Conservation (phyloP, 495 filamentous ascomycete species). For the Rhizodiscina lignyota region DNA sequence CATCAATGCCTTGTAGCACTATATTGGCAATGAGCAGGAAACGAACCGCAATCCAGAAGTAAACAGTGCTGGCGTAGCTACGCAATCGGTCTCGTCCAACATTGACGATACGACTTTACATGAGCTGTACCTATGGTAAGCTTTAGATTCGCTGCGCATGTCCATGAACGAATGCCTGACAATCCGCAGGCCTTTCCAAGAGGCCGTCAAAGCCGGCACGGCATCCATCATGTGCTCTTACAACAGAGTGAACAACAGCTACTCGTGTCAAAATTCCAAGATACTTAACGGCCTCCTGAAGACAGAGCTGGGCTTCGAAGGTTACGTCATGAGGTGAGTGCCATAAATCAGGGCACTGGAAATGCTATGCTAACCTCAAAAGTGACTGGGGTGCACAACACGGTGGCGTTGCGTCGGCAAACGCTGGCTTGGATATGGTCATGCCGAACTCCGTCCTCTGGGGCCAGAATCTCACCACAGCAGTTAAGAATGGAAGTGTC, state of each 20-base stretch:
- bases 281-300: constrained; percentile 32
- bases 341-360: no score
- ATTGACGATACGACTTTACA: constrained; percentile 22
- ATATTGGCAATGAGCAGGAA: constrained; percentile 15
- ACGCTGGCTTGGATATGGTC: constrained; percentile 63
- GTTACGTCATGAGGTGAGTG: constrained; percentile 25
- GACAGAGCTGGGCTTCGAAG: constrained; percentile 37
- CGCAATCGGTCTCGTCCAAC: constrained; percentile 15
- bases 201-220: constrained; percentile 16
- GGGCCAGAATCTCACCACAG: constrained; percentile 46
- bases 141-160: no score
- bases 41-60: constrained; percentile 8
- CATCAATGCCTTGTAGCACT: constrained; percentile 14
- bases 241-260: constrained; percentile 21
- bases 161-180: no score
- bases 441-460: constrained; percentile 40
- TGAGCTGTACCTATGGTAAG: constrained; percentile 22
- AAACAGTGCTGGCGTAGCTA: neutral
- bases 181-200: constrained; percentile 19
- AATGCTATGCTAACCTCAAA: no score
- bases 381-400: constrained; percentile 61
- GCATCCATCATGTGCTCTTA: constrained; percentile 21
- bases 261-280: constrained; percentile 20
- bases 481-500: constrained; percentile 58
- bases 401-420: constrained; percentile 50